phyloP scores from a whole-genome alignment of 495 filamentous ascomycete species.

The Trichoderma virens region DNA sequence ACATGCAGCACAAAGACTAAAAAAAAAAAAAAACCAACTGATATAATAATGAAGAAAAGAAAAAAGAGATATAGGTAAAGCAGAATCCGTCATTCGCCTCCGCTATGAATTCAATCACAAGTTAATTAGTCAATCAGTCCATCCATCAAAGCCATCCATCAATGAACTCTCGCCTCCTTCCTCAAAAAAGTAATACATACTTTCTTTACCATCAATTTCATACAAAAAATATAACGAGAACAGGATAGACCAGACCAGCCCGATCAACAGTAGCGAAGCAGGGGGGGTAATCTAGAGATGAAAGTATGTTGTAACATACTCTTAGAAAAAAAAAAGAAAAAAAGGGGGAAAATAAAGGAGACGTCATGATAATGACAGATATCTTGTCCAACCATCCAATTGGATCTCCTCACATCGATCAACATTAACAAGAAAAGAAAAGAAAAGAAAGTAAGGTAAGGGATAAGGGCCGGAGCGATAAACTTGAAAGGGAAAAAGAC shows the following conservation, averaged over 20 bases:
- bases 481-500: not conserved
- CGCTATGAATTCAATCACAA: conserved; percentile 9
- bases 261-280: not conserved
- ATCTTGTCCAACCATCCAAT: not conserved
- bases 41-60: not conserved
- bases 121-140: not conserved
- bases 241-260: not conserved
- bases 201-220: not conserved
- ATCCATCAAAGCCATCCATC: not conserved
- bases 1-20: no score
- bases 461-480: not conserved
- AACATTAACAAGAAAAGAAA: not conserved
- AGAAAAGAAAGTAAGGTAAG: not conserved
- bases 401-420: not conserved
- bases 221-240: not conserved
- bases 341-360: not conserved
- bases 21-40: no score
- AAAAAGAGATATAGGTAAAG: not conserved
- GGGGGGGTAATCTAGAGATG: not conserved
- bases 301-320: not conserved
- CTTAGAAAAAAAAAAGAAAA: not conserved
- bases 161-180: not conserved
- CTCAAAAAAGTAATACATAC: not conserved
- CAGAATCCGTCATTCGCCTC: conserved; percentile 5
- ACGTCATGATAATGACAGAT: not conserved